Evolutionary conservation across 2,329 filamentous ascomycete species (phyloP).

Genomic region (Colletotrichum agaves): DNA sequence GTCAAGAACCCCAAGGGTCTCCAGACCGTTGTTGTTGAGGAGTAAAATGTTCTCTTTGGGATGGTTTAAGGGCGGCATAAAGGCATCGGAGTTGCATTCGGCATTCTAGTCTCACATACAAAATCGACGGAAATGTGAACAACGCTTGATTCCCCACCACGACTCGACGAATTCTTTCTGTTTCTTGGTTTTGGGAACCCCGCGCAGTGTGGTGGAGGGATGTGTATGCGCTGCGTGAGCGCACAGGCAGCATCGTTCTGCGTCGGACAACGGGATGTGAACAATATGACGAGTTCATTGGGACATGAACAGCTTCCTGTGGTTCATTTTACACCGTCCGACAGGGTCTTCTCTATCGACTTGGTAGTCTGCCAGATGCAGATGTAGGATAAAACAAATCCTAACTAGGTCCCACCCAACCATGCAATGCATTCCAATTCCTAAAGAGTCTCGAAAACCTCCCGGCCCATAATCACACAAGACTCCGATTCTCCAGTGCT

Average conservation of each 20-base stretch:
- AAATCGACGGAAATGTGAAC: slow-evolving; percentile 40
- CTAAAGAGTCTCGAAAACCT: slow-evolving; percentile 43
- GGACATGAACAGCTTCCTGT: slow-evolving; percentile 16
- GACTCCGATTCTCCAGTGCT: slow-evolving; percentile 57
- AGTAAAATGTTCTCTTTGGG: slow-evolving; percentile 62
- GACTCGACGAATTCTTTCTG: slow-evolving; percentile 35
- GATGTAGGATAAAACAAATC: slow-evolving; percentile 32
- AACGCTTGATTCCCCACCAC: slow-evolving; percentile 40
- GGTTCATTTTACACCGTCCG: slow-evolving; percentile 25
- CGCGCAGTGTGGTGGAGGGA: slow-evolving; percentile 19
- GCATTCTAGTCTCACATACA: slow-evolving; percentile 51
- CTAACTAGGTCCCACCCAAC: slow-evolving; percentile 28
- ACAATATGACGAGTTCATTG: slow-evolving; percentile 19
- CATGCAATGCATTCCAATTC: slow-evolving; percentile 48
- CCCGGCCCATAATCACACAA: slow-evolving; percentile 43
- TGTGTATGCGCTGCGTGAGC: slow-evolving; percentile 22
- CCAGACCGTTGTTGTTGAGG: slow-evolving; percentile 87
- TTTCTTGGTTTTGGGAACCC: slow-evolving; percentile 23
- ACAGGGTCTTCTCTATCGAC: slow-evolving; percentile 30
- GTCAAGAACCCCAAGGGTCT: slow-evolving; percentile 99
- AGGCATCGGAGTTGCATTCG: slow-evolving; percentile 59
- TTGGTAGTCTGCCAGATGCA: slow-evolving; percentile 29
- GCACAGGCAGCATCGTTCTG: slow-evolving; percentile 13
- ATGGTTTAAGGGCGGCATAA: slow-evolving; percentile 55
- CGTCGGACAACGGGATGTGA: slow-evolving; percentile 13